Evolutionary conservation across 1,284 basidiomycete genomes (phyloP), one percentile per base, ranked within the genome.

Genomic region (Stygiomarasmius scandens): DNA sequence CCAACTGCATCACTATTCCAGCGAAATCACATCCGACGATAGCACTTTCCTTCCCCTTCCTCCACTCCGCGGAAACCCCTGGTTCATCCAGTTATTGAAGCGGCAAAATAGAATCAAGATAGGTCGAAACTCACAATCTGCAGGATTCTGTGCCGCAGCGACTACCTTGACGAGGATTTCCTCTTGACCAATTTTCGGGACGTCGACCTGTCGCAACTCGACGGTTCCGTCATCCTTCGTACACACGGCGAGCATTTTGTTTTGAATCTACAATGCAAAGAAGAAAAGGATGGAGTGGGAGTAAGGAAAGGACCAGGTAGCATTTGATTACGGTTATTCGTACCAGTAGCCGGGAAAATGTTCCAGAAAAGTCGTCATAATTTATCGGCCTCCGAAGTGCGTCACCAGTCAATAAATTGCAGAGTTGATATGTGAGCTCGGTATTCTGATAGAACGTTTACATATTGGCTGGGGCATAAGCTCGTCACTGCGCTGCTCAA

Each of bases 1-100:
- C 72, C 34, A 74, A 58, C 11, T 65, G 62, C 9, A 63, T 61
- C 6, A 72, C 64, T 10, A 56, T 63, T 16, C 72, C 71, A 34
- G 70, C 68, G 46, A 69, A 71, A 55, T 58, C 57, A 22, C 38
- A 54, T 27, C 57, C 57, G 66, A 69, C 29, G 56, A 61, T 52
- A 9, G 43, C 48, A 49, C 19, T 27, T 14, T 29, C 25, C 3
- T 49, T 49, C 29, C 38, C 38, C n/a, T 41, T 41, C 38, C 38
- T 6, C 38, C 38, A 41, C n/a, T 41, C 38, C n/a, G 38, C n/a
- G 38, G 16, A 8, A 5, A 41, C 38, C 38, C 38, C 38, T 41
- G 24, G 20, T 27, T 16, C 16, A 20, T 4, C 38, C 10, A 38
- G 14, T 3, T 24, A 3, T 23, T n/a, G n/a, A 16, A 23, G 16